Percentiles rank a stretch among this genome's conserved stretches.
phyloP scores from a whole-genome alignment of 2,329 filamentous ascomycete genomes.

The Colletotrichum lini region DNA sequence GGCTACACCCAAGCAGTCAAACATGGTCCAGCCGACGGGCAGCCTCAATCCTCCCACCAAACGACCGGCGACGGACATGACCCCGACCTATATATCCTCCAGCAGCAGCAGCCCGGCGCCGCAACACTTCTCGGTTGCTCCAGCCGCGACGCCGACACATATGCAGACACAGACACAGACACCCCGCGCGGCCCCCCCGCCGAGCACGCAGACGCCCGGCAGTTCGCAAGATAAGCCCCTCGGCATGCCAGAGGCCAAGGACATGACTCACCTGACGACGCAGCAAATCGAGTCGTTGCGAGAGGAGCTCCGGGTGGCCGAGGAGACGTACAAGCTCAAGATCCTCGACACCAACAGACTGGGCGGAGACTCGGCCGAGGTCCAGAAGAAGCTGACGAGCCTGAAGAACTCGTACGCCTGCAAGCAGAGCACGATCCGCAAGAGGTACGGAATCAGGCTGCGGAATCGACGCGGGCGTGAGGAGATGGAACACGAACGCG shows the following conservation, averaged over 20 bases:
- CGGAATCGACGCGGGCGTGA: constrained; percentile 63
- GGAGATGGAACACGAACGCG: constrained; percentile 62
- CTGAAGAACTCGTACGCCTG: constrained; percentile 69
- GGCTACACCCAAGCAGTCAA: not conserved
- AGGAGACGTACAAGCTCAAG: constrained; percentile 45
- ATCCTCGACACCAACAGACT: constrained; percentile 12
- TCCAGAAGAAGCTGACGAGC: constrained; percentile 52
- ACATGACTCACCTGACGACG: constrained; percentile 31
- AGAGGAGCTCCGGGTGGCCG: constrained; percentile 55
- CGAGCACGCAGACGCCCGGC: not conserved
- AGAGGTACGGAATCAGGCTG: constrained; percentile 70
- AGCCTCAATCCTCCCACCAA: constrained; percentile 7
- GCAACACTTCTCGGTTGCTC: not conserved
- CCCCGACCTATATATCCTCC: not conserved
- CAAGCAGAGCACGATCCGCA: constrained; percentile 70
- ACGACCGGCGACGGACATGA: constrained; percentile 7
- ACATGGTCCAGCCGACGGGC: not conserved
- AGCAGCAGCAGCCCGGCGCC: constrained; percentile 16
- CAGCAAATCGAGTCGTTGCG: constrained; percentile 46
- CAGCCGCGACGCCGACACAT: not conserved
- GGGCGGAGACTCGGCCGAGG: not conserved
- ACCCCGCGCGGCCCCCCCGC: not conserved
- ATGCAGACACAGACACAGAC: not conserved
- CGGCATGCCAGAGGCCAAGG: constrained; percentile 24
- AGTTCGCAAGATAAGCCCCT: not conserved